Evolutionary conservation across 257 asterid species (phyloP).

Genomic region (Solanum chiquidenum): DNA sequence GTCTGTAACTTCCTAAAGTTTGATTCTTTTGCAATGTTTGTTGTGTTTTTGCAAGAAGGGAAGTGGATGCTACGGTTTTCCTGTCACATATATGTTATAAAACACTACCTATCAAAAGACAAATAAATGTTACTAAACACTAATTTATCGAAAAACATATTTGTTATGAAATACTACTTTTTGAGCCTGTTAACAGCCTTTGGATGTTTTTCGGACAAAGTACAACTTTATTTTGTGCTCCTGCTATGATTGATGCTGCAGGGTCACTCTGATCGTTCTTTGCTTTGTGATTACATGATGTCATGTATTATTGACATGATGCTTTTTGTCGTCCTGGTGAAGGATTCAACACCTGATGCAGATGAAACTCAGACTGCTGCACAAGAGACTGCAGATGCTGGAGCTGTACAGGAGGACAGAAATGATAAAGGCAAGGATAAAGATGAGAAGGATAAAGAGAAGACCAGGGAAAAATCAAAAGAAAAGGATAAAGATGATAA

Average conservation of each 20-base stretch:
- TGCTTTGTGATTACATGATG: neutral
- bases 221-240: neutral
- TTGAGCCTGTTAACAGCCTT: neutral
- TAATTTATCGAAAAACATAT: neutral
- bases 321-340: conserved; percentile 10
- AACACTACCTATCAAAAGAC: neutral
- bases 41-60: neutral
- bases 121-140: neutral
- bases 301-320: neutral
- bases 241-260: neutral
- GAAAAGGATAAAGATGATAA: conserved; percentile 45
- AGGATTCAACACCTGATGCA: conserved; percentile 64
- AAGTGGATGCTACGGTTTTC: neutral
- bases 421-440: conserved; percentile 37
- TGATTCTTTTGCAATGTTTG: neutral
- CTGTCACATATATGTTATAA: neutral
- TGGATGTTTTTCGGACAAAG: neutral
- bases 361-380: conserved; percentile 42
- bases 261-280: neutral
- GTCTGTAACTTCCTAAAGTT: neutral
- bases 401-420: conserved; percentile 44
- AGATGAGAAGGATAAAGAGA: conserved; percentile 37
- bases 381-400: conserved; percentile 54
- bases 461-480: conserved; percentile 46
- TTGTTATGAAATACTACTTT: neutral